A percentile compares a stretch with the other conserved stretches of the same genome.
These are phyloP conservation scores for Chrysochromulina tobinii DNA, from an alignment of 78 protist genomes.

Conservation along the genomic window DNA sequence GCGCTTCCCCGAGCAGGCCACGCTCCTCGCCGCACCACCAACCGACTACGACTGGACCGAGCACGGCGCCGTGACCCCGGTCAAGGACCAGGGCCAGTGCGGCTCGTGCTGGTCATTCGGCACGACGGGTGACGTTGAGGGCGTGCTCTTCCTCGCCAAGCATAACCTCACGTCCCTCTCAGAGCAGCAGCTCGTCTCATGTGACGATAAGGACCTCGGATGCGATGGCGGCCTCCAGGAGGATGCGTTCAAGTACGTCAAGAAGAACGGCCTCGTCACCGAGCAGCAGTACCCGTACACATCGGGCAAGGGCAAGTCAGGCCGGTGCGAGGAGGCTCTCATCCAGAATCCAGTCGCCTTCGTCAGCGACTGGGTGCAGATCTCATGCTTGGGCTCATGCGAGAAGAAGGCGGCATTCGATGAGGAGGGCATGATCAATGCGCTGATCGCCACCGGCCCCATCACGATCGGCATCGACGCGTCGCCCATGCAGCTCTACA, in stretches of 20 bases:
- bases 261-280: slow-evolving; percentile 54
- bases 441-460: slow-evolving; percentile 44
- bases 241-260: slow-evolving; percentile 59
- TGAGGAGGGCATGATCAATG: slow-evolving; percentile 8
- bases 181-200: slow-evolving; percentile 69
- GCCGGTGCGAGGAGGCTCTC: background rate
- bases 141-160: too few relatives aligned
- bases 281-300: slow-evolving; percentile 73
- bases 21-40: too few relatives aligned
- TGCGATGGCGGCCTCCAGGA: slow-evolving; percentile 70
- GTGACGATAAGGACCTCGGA: slow-evolving; percentile 46
- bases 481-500: background rate
- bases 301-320: background rate
- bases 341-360: background rate
- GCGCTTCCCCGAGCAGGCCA: too few relatives aligned
- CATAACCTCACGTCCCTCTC: too few relatives aligned
- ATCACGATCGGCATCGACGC: slow-evolving; percentile 38
- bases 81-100: too few relatives aligned
- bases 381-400: background rate
- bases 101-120: too few relatives aligned
- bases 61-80: too few relatives aligned
- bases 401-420: background rate
- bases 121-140: too few relatives aligned
- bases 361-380: background rate
- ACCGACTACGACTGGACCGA: too few relatives aligned